Base-by-base conservation (phyloP, 371 early-diverging fungal genomes). In the Spiromyces aspiralis region DNA sequence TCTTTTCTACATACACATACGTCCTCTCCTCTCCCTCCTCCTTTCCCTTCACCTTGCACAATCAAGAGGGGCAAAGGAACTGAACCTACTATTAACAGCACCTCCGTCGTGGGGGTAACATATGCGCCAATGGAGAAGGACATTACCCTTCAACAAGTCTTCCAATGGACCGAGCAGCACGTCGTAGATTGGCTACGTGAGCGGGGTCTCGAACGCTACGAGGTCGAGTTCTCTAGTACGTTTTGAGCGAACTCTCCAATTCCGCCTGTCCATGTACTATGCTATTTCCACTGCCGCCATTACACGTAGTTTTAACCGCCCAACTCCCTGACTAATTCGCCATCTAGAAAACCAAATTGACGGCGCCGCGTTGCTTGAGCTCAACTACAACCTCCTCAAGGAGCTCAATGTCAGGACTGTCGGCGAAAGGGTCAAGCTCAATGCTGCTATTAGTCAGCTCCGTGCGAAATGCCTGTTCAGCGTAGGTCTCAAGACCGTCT, bases 401-500 rank as follows among this genome's bases (percentile, higher is more conserved):
- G 84, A 87, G 45, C 78, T 95, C 69, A 82, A 81, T 12, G 78
- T 95, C 27, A 63, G 63, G 43, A 80, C 81, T 1, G 85, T 92
- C 12, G 91, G 92, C 23, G 90, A 90, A 55, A 71, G 90, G 26
- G 82, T 89, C 22, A 69, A 82, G 47, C 64, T 95, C 35, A 61
- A 84, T 13, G 63, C 73, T 20, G 87, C 85, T 4, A 79, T 93
- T 44, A 80, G 79, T 45, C 61, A 72, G 2, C 63, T 87, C 42
- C 75, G 83, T 35, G 73, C 80, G 52, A 74, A 75, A 45, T 83
- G 84, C 47, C 68, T 79, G 44, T 22, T 45, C 45, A 22, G n/a
- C n/a, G 24, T 22, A 45, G n/a, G 25, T 23, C 13, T 10, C 45
- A 45, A 45, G 6, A 45, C 16, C 13, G 16, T 45, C 4, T 22